Percentiles rank a stretch among this genome's conserved stretches.
phyloP scores from a whole-genome alignment of 768 basidiomycete genomes.

The Leucosporidium scottii region DNA sequence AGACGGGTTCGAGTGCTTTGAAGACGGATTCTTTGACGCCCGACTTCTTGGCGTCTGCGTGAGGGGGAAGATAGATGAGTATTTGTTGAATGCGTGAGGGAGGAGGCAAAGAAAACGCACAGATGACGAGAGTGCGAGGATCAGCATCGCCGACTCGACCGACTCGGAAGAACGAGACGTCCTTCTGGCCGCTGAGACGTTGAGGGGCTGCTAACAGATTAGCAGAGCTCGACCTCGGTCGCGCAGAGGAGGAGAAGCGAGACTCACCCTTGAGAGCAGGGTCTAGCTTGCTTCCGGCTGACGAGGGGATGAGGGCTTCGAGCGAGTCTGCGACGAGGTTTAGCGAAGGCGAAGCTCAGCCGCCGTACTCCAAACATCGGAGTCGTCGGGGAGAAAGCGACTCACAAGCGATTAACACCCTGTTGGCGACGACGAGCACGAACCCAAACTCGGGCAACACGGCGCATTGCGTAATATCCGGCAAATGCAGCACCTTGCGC shows the following conservation, averaged over 20 bases:
- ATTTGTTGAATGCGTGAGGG: background rate
- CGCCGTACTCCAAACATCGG: background rate
- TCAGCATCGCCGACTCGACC: constrained; percentile 63
- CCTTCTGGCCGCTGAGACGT: constrained; percentile 79
- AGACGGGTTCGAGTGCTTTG: constrained; percentile 94
- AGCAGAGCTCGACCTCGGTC: too few relatives aligned
- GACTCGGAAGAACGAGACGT: constrained; percentile 93
- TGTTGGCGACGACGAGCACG: constrained; percentile 79
- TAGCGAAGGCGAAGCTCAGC: background rate
- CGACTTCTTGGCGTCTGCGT: constrained; percentile 66
- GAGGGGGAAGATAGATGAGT: background rate
- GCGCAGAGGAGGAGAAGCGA: too few relatives aligned
- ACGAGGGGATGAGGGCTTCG: constrained; percentile 88
- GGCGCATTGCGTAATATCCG: constrained; percentile 88
- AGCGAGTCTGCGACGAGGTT: constrained; percentile 48
- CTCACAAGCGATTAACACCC: constrained; percentile 68
- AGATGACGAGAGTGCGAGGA: constrained; percentile 74
- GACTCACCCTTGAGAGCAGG: constrained; percentile 50
- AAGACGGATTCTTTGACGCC: constrained; percentile 92
- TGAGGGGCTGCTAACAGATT: constrained; percentile 53
- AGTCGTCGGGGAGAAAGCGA: background rate
- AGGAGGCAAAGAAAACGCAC: background rate
- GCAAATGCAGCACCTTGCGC: constrained; percentile 85
- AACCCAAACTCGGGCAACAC: constrained; percentile 95
- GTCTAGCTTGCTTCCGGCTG: constrained; percentile 45